These are phyloP conservation scores for Cryphonectria naterciae DNA, from an alignment of 2,329 filamentous ascomycete genomes.

Conservation along the genomic window DNA sequence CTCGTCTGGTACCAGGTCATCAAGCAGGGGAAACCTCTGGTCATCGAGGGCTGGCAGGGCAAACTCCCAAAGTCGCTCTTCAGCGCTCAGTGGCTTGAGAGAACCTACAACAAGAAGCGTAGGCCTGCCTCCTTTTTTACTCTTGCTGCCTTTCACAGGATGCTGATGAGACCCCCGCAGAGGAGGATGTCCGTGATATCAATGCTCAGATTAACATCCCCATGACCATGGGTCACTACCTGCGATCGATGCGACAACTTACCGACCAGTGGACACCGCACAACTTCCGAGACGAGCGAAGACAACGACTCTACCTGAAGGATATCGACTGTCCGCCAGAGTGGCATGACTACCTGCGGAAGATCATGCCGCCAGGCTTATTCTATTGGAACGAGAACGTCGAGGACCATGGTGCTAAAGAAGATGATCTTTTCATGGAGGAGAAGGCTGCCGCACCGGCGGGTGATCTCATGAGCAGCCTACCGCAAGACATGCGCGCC, in stretches of 20 bases:
- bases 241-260: slow-evolving; percentile 83
- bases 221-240: slow-evolving; percentile 87
- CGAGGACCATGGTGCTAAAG: slow-evolving; percentile 44
- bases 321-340: slow-evolving; percentile 92
- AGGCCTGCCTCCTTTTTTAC: slow-evolving; percentile 36
- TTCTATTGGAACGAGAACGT: slow-evolving; percentile 90
- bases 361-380: slow-evolving; percentile 77
- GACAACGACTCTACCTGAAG: slow-evolving; percentile 91
- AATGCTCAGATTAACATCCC: slow-evolving; percentile 72
- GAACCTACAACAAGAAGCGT: slow-evolving; percentile 80
- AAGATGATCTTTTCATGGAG: slow-evolving; percentile 48
- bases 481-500: slow-evolving; percentile 85
- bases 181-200: slow-evolving; percentile 85
- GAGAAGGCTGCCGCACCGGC: slow-evolving; percentile 67
- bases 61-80: slow-evolving; percentile 79
- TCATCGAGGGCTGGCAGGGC: slow-evolving; percentile 86
- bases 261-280: slow-evolving; percentile 78
- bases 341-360: slow-evolving; percentile 80
- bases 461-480: slow-evolving; percentile 92
- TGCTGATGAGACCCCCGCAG: slow-evolving; percentile 48
- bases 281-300: slow-evolving; percentile 77
- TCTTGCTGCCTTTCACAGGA: background rate
- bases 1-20: slow-evolving; percentile 84
- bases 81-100: slow-evolving; percentile 77
- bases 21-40: slow-evolving; percentile 80